Evolutionary conservation across 176 grass and related monocot genomes (phyloP).

Genomic region (Oryza rufipogon): DNA sequence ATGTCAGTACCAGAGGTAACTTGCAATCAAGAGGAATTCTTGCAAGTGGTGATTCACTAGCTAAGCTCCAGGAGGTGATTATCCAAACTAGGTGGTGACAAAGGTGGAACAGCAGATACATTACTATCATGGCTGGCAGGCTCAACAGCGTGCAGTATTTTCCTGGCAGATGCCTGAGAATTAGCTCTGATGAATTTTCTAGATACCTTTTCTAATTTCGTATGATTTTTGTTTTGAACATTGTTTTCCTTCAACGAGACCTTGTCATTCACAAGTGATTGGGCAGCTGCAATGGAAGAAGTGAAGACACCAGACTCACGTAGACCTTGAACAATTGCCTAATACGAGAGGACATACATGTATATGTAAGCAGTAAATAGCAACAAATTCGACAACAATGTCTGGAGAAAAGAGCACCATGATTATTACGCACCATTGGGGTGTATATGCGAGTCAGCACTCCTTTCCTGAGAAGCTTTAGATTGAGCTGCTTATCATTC

Average conservation of each 20-base stretch:
- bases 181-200: slow-evolving; percentile 6
- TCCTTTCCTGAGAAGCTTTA: slow-evolving; percentile 86
- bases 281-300: slow-evolving; percentile 69
- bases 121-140: slow-evolving; percentile 23
- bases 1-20: background rate
- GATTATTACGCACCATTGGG: slow-evolving; percentile 68
- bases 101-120: slow-evolving; percentile 46
- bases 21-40: background rate
- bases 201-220: slow-evolving; percentile 4
- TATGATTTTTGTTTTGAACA: slow-evolving; percentile 31
- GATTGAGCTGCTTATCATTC: slow-evolving; percentile 75
- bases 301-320: slow-evolving; percentile 83
- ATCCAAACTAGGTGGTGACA: slow-evolving; percentile 62
- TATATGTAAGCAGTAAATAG: slow-evolving; percentile 8
- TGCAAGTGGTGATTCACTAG: slow-evolving; percentile 14
- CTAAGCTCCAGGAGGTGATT: background rate
- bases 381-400: slow-evolving; percentile 18
- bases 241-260: slow-evolving; percentile 29
- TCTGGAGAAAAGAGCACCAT: background rate
- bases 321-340: slow-evolving; percentile 87
- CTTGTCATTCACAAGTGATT: slow-evolving; percentile 43
- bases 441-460: slow-evolving; percentile 83
- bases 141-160: slow-evolving; percentile 52
- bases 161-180: slow-evolving; percentile 48
- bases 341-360: slow-evolving; percentile 19